These are phyloP conservation scores for Geotrichum bryndzae DNA, from an alignment of 1,139 yeast genomes.

Conservation along the genomic window DNA sequence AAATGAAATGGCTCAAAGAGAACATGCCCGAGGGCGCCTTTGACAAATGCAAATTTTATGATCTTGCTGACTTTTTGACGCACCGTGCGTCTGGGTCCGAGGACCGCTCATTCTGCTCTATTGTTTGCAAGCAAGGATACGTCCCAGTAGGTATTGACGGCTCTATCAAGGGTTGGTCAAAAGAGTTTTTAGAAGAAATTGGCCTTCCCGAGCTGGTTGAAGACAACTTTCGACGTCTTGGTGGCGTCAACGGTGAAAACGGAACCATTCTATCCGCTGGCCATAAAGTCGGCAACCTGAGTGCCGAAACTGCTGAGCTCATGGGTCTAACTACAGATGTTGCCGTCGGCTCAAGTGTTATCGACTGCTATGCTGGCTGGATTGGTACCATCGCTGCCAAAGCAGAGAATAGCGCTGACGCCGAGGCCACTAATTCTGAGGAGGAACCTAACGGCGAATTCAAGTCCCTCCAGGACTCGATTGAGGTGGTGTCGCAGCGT, in stretches of 20 bases:
- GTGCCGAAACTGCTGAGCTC: conserved; percentile 64
- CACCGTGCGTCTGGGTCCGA: conserved; percentile 85
- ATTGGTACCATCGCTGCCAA: conserved; percentile 95
- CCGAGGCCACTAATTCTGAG: conserved; percentile 40
- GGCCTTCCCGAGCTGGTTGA: conserved; percentile 73
- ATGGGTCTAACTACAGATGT: conserved; percentile 75
- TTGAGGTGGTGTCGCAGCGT: conserved; percentile 61
- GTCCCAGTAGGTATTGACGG: conserved; percentile 71
- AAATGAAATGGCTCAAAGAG: conserved; percentile 92
- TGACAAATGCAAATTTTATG: conserved; percentile 73
- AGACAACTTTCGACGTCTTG: conserved; percentile 70
- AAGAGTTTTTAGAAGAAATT: conserved; percentile 60
- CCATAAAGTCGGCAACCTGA: conserved; percentile 71
- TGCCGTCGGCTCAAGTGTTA: conserved; percentile 90
- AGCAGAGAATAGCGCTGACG: conserved; percentile 36
- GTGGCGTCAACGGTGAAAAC: conserved; percentile 71
- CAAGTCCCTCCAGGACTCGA: conserved; percentile 20
- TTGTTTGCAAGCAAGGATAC: conserved; percentile 93
- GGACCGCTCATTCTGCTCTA: conserved; percentile 80
- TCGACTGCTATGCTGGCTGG: conserved; percentile 99
- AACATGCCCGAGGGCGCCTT: conserved; percentile 66
- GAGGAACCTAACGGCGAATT: conserved; percentile 16
- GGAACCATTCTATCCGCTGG: conserved; percentile 83
- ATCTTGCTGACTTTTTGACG: conserved; percentile 83
- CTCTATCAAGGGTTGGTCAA: conserved; percentile 83